Evolutionary conservation across 345 rosid genomes (phyloP), one percentile per base, ranked within the genome.

Genomic region (Brassica juncea): DNA sequence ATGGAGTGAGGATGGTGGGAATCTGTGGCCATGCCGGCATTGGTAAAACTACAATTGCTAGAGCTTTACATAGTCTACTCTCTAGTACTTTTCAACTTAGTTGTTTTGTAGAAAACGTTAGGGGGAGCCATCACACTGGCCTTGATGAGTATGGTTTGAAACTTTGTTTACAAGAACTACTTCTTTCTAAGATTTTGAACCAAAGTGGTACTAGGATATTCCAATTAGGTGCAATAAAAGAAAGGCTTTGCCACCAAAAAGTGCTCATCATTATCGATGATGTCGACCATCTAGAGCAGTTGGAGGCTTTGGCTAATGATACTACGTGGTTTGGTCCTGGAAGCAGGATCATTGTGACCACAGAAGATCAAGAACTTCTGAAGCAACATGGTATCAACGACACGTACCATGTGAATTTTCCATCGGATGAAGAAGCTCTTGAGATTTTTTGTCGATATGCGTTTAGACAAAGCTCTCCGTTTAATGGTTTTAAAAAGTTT

Each of bases 221-320:
- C 11, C 23, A 68, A 6, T 14, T 7, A 44, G 35, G 70, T 66
- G 19, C 8, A 0, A 44, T 68, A 6, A 0, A 4, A 0, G 62
- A 52, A 52, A 30, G 2, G 8, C 61, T 69, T 4, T 1, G 16
- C 28, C 0, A 69, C 15, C n/a, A 2, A 2, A 69, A n/a, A 15
- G 73, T 69, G 25, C 61, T 49, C 8, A 69, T 52, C 61, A 28
- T 70, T 70, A 42, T 70, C 49, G 63, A 68, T 70, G 73, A 52
- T 52, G 63, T 30, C 15, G 4, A 54, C 4, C 2, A 54, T 15
- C 8, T 16, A 3, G 4, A 15, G 42, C 62, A 70, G n/a, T 0
- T 52, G 0, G 73, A 70, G 28, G 73, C 62, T 0, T 30, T 70
- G 15, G 73, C 73, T 15, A 15, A n/a, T 2, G 42, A 69, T 4